Evolutionary conservation across 2,329 filamentous ascomycete genomes (phyloP).

Genomic region (Ustilaginoidea virens): DNA sequence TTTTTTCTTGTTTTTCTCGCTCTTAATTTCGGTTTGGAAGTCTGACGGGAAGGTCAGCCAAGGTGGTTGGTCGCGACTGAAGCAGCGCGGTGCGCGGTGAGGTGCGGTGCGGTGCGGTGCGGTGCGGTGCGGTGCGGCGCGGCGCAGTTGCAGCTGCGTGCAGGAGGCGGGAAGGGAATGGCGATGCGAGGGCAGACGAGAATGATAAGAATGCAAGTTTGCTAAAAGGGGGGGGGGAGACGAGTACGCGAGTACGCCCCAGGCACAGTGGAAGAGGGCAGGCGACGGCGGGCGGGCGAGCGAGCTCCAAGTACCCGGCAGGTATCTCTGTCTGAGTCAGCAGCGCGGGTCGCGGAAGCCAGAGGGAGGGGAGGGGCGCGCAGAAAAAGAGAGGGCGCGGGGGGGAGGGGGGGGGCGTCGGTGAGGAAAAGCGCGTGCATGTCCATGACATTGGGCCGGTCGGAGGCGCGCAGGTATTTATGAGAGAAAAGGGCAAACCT

Average conservation of each 20-base stretch:
- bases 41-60: conserved; percentile 1
- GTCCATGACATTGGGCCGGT: conserved; percentile 27
- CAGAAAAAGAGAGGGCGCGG: too few species aligned
- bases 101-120: not conserved
- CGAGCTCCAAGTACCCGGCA: conserved; percentile 4
- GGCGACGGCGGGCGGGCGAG: not conserved
- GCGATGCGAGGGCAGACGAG: conserved; percentile 1
- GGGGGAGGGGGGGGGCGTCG: conserved; percentile 22
- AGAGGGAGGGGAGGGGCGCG: conserved; percentile 10
- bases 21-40: conserved; percentile 1
- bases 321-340: conserved; percentile 11
- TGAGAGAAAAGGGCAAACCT: conserved; percentile 23
- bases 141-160: too few species aligned
- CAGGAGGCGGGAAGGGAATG: too few species aligned
- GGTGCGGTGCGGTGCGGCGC: not conserved
- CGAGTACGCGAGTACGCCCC: conserved; percentile 2
- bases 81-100: conserved; percentile 4
- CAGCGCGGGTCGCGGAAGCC: conserved; percentile 5
- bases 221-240: too few species aligned
- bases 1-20: not conserved
- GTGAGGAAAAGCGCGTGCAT: conserved; percentile 30
- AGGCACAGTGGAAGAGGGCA: conserved; percentile 2
- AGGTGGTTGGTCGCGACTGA: conserved; percentile 7
- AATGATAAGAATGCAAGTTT: too few species aligned
- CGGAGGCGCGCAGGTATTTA: conserved; percentile 31